These are phyloP conservation scores for Tilletia horrida DNA, from an alignment of 1,284 basidiomycete genomes.

Conservation along the genomic window DNA sequence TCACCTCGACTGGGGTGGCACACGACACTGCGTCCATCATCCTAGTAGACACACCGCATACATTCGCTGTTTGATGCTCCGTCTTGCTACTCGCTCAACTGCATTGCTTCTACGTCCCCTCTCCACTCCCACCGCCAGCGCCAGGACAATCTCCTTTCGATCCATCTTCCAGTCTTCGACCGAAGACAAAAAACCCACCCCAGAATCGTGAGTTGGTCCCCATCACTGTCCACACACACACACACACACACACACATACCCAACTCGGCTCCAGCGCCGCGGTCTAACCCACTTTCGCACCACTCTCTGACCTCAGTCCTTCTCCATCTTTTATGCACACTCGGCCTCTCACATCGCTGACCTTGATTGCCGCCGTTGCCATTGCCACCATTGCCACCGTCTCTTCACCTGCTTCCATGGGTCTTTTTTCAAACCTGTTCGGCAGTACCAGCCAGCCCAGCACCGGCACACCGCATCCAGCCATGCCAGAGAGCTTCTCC, in stretches of 20 bases:
- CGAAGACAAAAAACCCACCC: neutral
- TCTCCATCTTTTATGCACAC: neutral
- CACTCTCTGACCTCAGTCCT: neutral
- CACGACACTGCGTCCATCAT: neutral
- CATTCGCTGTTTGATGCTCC: neutral
- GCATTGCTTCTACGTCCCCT: neutral
- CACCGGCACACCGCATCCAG: slow-evolving; percentile 6
- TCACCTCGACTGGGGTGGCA: neutral
- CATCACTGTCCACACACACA: slow-evolving; percentile 1
- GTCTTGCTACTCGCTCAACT: neutral
- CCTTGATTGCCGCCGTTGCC: neutral
- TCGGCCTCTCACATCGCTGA: neutral
- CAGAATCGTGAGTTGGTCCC: neutral
- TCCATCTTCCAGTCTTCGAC: slow-evolving; percentile 9
- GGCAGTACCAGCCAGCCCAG: neutral
- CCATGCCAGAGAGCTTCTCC: slow-evolving; percentile 15
- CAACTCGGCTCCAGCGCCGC: no score
- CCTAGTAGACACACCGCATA: neutral
- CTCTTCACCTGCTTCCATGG: slow-evolving; percentile 4
- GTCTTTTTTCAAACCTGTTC: slow-evolving; percentile 6
- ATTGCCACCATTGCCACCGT: slow-evolving; percentile 6
- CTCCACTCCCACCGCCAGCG: neutral
- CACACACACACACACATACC: no score
- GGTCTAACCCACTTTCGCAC: neutral
- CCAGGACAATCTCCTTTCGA: slow-evolving; percentile 3